Percentiles rank a stretch among this genome's conserved stretches.
Evolutionary conservation across 441 rosid genomes (phyloP).

Genomic region (Viola pubescens): DNA sequence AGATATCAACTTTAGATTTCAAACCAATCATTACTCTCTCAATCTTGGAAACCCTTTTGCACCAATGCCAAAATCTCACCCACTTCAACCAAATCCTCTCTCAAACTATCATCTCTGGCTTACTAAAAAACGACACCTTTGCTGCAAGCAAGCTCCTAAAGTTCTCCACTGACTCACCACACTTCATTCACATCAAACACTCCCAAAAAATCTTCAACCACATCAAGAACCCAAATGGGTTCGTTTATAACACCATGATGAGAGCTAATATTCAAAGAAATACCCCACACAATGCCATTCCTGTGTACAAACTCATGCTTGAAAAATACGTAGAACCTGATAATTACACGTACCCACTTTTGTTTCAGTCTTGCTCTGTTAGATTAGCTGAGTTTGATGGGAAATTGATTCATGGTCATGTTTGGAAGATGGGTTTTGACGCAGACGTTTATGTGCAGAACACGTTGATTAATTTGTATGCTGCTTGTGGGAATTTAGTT

Average conservation of each 20-base stretch:
- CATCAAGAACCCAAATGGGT: constrained; percentile 40
- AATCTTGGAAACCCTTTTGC: constrained; percentile 29
- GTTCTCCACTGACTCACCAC: constrained; percentile 32
- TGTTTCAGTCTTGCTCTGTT: constrained; percentile 32
- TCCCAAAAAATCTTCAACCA: constrained; percentile 31
- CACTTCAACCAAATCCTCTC: constrained; percentile 47
- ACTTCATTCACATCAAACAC: constrained; percentile 23
- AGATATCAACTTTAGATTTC: constrained; percentile 2
- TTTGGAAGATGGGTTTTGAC: constrained; percentile 33
- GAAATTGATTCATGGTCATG: constrained; percentile 40
- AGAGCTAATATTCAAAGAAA: constrained; percentile 33
- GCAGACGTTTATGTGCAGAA: constrained; percentile 45
- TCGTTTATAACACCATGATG: constrained; percentile 47
- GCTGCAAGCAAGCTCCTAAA: constrained; percentile 43
- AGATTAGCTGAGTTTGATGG: constrained; percentile 34
- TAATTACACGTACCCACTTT: constrained; percentile 43
- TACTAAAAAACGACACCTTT: constrained; percentile 29
- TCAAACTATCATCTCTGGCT: constrained; percentile 43
- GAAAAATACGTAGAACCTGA: constrained; percentile 25
- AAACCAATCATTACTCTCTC: constrained; percentile 32
- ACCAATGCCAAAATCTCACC: constrained; percentile 28
- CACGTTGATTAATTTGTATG: constrained; percentile 41
- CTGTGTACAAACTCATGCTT: constrained; percentile 40
- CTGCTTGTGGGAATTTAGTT: constrained; percentile 30
- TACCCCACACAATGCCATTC: constrained; percentile 22